Base-by-base conservation (phyloP, 2,329 filamentous ascomycete genomes). In the Dactylellina cionopaga region DNA sequence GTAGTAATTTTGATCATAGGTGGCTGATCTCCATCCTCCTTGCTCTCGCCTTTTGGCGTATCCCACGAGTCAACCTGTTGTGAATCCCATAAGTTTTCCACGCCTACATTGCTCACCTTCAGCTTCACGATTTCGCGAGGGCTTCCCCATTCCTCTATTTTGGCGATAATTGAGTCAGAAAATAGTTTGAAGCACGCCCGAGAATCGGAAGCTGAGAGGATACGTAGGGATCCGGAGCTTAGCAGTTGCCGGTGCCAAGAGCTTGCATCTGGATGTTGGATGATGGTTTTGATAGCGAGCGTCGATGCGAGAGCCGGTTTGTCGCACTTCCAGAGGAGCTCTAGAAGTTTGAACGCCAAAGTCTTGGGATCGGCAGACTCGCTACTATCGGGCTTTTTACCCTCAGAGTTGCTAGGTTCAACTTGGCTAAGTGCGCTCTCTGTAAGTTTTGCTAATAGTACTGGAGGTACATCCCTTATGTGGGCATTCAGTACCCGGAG, bases 1-100 rank as follows among this genome's bases (percentile, higher is more conserved):
- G 60, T 65, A 3, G 60, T 65, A 17, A 65, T 44, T 33, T 65
- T 65, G 5, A 65, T n/a, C 39, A 33, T 55, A 56, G 10, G 29
- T 15, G 31, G 24, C 2, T 29, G 11, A 10, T 31, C n/a, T 17
- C 31, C 22, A n/a, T 17, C 2, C 29, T 25, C 51, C n/a, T 35
- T 54, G 11, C 11, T 33, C 3, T 47, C n/a, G n/a, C n/a, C n/a
- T n/a, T n/a, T n/a, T n/a, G n/a, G n/a, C n/a, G n/a, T n/a, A n/a
- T n/a, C n/a, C n/a, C n/a, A n/a, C n/a, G n/a, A n/a, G n/a, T n/a
- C n/a, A n/a, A n/a, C n/a, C n/a, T n/a, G n/a, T n/a, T n/a, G n/a
- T n/a, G n/a, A n/a, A n/a, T n/a, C n/a, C n/a, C n/a, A n/a, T n/a
- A n/a, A n/a, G n/a, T n/a, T n/a, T n/a, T n/a, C n/a, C n/a, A n/a